Evolutionary conservation across 805 yeast species (phyloP), one percentile per base, ranked within the genome.

Genomic region (Sugiyamaella mastotermitis): DNA sequence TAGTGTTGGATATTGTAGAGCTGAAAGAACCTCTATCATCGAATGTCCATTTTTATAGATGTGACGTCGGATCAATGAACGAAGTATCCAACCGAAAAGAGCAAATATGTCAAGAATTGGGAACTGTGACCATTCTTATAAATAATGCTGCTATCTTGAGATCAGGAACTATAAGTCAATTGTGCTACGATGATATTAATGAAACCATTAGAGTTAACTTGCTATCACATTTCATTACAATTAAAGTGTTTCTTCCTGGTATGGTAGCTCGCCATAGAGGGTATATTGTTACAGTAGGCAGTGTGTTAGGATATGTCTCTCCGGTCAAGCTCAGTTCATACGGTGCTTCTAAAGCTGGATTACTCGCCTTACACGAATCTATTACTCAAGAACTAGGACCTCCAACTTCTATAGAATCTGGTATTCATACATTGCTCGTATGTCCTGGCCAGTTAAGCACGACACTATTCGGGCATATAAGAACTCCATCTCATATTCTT

Each of bases 371-470:
- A 29, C 97, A 88, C 56, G 94, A 84, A 55, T 78, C 90, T 1
- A 61, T 90, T 24, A 74, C 83, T 0, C 76, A 75, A 51, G 92
- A 83, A 57, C 53, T 83, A 20, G 79, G 81, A 0, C 69, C 75
- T 0, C 72, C 76, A 0, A 59, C 69, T 5, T 19, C 23, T 11
- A 33, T 42, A n/a, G 26, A 39, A 28, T 5, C 38, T 9, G 47
- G 50, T 3, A 53, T 68, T 24, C 78, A 78, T 48, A 80, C 94
- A 0, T 61, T 90, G 40, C 64, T 90, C 24, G 69, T 90, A 0
- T 80, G 92, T 48, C 94, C 96, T 0, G 97, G 97, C 0, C 97
- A 90, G 55, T 58, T 90, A 45, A 72, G 69, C 34, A 86, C 97
- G 0, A 51, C 56, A 2, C 72, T 90, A 85, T 90, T 90, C 56